Evolutionary conservation across 179 eudicot genomes (phyloP).

Genomic region (Amaranthus tricolor): DNA sequence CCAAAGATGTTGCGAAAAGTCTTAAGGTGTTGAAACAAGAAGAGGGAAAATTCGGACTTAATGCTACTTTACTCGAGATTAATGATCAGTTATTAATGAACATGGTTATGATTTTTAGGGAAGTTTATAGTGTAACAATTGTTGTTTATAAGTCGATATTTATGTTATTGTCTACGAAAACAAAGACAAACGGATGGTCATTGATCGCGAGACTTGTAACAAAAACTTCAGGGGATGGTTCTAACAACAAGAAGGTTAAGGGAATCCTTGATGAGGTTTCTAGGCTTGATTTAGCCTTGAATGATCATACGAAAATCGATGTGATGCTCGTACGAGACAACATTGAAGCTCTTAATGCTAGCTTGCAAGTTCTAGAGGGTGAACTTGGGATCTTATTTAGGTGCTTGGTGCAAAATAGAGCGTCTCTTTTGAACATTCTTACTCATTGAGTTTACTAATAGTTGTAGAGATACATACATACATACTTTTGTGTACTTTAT

Average conservation of each 20-base stretch:
- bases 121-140: constrained; percentile 25
- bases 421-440: constrained; percentile 47
- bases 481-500: neutral
- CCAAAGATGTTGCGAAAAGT: constrained; percentile 31
- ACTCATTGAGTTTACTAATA: constrained; percentile 8
- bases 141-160: constrained; percentile 30
- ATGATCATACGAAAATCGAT: constrained; percentile 10
- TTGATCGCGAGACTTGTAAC: constrained; percentile 36
- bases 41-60: constrained; percentile 24
- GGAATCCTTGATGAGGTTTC: constrained; percentile 33
- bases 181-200: constrained; percentile 36
- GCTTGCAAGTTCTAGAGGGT: constrained; percentile 32
- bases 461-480: neutral
- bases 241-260: neutral
- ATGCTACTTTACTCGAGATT: neutral
- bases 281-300: constrained; percentile 32
- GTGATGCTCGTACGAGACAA: constrained; percentile 23
- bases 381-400: constrained; percentile 39
- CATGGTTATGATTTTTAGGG: constrained; percentile 30
- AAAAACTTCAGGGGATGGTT: constrained; percentile 15
- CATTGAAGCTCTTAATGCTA: constrained; percentile 31
- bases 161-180: constrained; percentile 37
- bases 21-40: constrained; percentile 32
- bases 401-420: constrained; percentile 40
- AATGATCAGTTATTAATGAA: constrained; percentile 21